Conservation (phyloP, 257 asterid genomes). For the Plectranthus barbatus region DNA sequence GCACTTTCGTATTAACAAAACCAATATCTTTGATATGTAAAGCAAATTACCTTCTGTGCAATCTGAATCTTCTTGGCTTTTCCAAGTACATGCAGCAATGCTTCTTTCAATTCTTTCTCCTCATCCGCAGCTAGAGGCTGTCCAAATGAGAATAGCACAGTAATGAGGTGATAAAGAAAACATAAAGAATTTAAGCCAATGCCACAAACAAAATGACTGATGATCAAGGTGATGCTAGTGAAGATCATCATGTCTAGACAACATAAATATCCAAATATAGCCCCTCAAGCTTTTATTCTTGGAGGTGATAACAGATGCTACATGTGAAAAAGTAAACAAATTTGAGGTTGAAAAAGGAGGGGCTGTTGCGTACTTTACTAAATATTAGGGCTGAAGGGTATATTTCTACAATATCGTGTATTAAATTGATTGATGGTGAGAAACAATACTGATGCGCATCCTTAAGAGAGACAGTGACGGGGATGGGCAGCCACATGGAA, state of each 20-base stretch:
- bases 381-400: no score
- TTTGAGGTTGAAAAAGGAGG: no score
- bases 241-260: background rate
- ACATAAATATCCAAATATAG: no score
- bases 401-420: no score
- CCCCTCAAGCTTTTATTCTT: no score
- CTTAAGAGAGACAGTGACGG: no score
- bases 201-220: background rate
- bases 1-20: background rate
- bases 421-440: no score
- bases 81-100: conserved; percentile 76
- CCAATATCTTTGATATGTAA: background rate
- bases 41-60: conserved; percentile 61
- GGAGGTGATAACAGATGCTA: no score
- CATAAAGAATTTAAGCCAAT: background rate
- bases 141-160: conserved; percentile 1
- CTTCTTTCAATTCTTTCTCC: conserved; percentile 81
- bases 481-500: no score
- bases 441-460: no score
- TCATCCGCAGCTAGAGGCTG: conserved; percentile 78
- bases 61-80: conserved; percentile 59
- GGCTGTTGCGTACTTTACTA: no score
- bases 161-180: background rate
- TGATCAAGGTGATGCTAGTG: background rate
- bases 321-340: no score